These are phyloP conservation scores for Fusarium robinianum DNA, from an alignment of 2,329 filamentous ascomycete genomes.

Conservation along the genomic window DNA sequence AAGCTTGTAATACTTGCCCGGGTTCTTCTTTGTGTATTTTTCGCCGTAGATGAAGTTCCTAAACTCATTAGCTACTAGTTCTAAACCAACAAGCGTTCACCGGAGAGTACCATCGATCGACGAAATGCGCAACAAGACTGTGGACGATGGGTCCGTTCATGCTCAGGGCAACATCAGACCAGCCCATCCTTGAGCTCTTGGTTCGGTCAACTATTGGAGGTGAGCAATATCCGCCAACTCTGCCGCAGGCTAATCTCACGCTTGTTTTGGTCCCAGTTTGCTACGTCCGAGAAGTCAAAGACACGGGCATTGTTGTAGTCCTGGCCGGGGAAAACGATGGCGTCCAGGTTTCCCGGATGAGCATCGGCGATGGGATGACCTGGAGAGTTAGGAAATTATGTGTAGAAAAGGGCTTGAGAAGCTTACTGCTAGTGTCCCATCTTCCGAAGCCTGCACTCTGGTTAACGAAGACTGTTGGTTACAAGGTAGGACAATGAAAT, in stretches of 20 bases:
- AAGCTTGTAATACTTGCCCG: constrained; percentile 53
- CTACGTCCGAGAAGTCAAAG: constrained; percentile 78
- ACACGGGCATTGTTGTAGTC: constrained; percentile 91
- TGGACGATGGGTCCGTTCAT: constrained; percentile 74
- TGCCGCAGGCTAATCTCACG: constrained; percentile 43
- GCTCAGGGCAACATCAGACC: constrained; percentile 84
- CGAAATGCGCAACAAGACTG: constrained; percentile 77
- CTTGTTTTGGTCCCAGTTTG: constrained; percentile 83
- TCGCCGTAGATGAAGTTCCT: constrained; percentile 84
- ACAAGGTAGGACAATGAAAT: background rate
- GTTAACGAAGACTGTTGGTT: constrained; percentile 27
- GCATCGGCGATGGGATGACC: constrained; percentile 80
- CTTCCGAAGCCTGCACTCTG: constrained; percentile 68
- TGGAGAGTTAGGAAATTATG: constrained; percentile 32
- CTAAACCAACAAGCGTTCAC: too few relatives aligned
- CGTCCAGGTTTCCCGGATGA: constrained; percentile 76
- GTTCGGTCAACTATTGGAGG: constrained; percentile 67
- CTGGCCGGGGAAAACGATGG: constrained; percentile 83
- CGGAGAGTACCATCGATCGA: constrained; percentile 85
- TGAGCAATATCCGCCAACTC: background rate
- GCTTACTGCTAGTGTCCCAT: constrained; percentile 78
- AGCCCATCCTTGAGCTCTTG: constrained; percentile 84
- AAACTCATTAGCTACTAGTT: background rate
- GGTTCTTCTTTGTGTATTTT: constrained; percentile 68
- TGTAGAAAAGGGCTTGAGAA: background rate